Percentiles rank a stretch among this genome's conserved stretches.
These are phyloP conservation scores for Aspergillus panamensis DNA, from an alignment of 495 filamentous ascomycete genomes.

Conservation along the genomic window DNA sequence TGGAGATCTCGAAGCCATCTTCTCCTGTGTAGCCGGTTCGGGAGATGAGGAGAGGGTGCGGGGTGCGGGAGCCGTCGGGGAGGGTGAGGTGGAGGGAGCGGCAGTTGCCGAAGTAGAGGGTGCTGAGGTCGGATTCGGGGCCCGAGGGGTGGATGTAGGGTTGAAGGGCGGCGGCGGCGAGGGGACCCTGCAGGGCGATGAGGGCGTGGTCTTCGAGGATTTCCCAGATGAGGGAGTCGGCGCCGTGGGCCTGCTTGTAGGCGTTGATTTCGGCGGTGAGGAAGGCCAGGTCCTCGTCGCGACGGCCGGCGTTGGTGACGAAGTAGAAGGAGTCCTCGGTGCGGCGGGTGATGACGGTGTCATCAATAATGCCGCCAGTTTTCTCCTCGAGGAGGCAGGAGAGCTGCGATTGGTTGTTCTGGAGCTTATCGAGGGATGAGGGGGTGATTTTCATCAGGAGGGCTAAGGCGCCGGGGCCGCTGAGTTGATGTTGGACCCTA, in stretches of 20 bases:
- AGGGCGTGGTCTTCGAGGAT: constrained; percentile 64
- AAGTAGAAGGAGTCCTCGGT: constrained; percentile 73
- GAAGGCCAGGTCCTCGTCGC: constrained; percentile 80
- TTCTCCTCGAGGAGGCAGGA: constrained; percentile 72
- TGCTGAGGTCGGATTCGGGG: constrained; percentile 54
- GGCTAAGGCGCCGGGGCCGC: constrained; percentile 68
- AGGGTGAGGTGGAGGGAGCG: constrained; percentile 54
- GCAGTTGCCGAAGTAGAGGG: constrained; percentile 77
- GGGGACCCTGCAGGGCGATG: constrained; percentile 85
- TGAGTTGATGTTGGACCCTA: constrained; percentile 68
- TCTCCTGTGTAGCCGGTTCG: constrained; percentile 95
- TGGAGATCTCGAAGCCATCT: constrained; percentile 95
- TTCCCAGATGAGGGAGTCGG: constrained; percentile 61
- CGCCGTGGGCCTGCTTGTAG: constrained; percentile 45
- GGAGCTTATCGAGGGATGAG: constrained; percentile 55
- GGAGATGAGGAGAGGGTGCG: constrained; percentile 67
- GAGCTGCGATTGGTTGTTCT: constrained; percentile 64
- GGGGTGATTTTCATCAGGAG: constrained; percentile 84
- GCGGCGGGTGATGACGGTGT: constrained; percentile 80
- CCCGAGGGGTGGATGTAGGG: constrained; percentile 46
- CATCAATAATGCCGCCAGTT: constrained; percentile 90
- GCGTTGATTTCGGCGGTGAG: constrained; percentile 59
- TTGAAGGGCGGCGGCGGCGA: constrained; percentile 61
- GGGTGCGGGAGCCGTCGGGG: constrained; percentile 37
- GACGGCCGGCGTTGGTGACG: constrained; percentile 93